A percentile compares a stretch with the other conserved stretches of the same genome.
phyloP scores from a whole-genome alignment of 495 filamentous ascomycete genomes.

The Letharia lupina region DNA sequence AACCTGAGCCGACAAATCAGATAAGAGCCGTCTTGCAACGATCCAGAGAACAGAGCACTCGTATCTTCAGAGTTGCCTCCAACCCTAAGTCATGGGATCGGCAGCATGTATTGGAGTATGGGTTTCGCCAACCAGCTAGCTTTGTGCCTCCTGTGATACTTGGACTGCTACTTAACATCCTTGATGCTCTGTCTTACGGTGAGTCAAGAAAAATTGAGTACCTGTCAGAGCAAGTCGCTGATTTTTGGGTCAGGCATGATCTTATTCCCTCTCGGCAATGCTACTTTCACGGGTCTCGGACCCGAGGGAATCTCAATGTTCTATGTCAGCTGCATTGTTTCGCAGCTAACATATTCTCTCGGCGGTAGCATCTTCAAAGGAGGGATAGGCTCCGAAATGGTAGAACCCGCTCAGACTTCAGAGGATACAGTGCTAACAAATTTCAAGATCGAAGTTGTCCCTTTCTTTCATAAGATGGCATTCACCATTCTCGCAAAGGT shows the following conservation, averaged over 20 bases:
- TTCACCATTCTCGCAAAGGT: slow-evolving; percentile 72
- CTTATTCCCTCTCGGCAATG: slow-evolving; percentile 79
- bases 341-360: slow-evolving; percentile 84
- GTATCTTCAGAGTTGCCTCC: slow-evolving; percentile 24
- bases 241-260: slow-evolving; percentile 60
- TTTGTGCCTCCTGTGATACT: slow-evolving; percentile 79
- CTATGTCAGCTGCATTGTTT: slow-evolving; percentile 92
- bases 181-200: slow-evolving; percentile 94
- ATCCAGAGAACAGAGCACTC: slow-evolving; percentile 18
- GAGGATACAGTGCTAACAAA: slow-evolving; percentile 19
- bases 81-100: slow-evolving; percentile 67
- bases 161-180: slow-evolving; percentile 80
- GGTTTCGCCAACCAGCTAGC: slow-evolving; percentile 55
- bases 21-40: slow-evolving; percentile 26
- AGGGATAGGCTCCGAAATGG: slow-evolving; percentile 93
- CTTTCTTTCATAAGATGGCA: slow-evolving; percentile 97
- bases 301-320: slow-evolving; percentile 96
- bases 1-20: slow-evolving; percentile 16
- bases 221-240: slow-evolving; percentile 5
- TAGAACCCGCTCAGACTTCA: slow-evolving; percentile 26
- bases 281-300: slow-evolving; percentile 73
- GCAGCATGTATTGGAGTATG: slow-evolving; percentile 52
- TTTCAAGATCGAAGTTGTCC: slow-evolving; percentile 80
- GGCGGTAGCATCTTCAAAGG: slow-evolving; percentile 83
- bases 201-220: slow-evolving; percentile 16